Conservation (phyloP, 371 early-diverging fungal species). For the Mortierella sp. region DNA sequence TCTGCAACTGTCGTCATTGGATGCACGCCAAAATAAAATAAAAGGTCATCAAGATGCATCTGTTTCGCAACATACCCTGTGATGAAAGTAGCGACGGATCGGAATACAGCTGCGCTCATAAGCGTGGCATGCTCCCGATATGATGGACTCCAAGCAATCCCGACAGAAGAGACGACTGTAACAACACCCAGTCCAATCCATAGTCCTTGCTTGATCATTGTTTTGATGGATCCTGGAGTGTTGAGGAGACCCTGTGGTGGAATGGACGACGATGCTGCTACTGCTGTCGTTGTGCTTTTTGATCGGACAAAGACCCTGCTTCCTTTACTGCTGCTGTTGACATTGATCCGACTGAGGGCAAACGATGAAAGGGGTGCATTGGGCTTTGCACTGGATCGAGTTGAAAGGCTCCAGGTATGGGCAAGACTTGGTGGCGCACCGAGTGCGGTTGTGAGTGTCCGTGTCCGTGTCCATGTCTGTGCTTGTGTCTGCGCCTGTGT, state of each 20-base stretch:
- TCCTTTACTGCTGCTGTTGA: neutral
- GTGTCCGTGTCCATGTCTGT: conserved; percentile 1
- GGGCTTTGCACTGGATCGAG: neutral
- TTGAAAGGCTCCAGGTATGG: neutral
- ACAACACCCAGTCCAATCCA: conserved; percentile 50
- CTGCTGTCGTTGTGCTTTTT: neutral
- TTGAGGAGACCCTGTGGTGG: conserved; percentile 28
- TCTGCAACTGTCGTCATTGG: conserved; percentile 9
- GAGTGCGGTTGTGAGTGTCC: neutral
- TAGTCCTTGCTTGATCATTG: conserved; percentile 34
- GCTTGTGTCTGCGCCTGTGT: neutral
- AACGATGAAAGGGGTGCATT: neutral
- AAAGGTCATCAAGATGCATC: neutral
- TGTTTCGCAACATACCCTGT: conserved; percentile 36
- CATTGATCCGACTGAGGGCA: neutral
- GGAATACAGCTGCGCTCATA: conserved; percentile 49
- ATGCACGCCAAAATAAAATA: neutral
- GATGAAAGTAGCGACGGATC: conserved; percentile 56
- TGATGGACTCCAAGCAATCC: conserved; percentile 52
- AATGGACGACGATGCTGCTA: neutral
- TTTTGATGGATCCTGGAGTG: conserved; percentile 30
- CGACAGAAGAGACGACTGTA: conserved; percentile 40
- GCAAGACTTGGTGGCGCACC: neutral
- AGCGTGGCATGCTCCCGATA: conserved; percentile 46
- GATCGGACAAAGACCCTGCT: neutral